These are phyloP conservation scores for Coniochaeta hoffmannii DNA, from an alignment of 2,329 filamentous ascomycete genomes.

Conservation along the genomic window DNA sequence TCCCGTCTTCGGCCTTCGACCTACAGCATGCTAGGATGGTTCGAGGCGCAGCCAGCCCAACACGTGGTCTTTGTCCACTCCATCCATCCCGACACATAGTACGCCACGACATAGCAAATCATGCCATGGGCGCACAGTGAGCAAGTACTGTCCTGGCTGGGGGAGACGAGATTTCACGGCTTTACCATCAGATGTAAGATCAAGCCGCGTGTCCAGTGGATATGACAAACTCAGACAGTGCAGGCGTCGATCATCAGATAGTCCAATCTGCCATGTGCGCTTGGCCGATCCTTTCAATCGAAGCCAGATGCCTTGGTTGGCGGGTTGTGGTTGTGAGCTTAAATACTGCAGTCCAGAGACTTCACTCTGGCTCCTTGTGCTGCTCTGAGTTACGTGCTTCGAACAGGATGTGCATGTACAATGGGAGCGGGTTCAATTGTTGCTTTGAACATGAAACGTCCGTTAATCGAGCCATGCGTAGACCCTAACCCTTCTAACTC, in stretches of 20 bases:
- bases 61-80: neutral
- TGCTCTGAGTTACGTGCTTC: no score
- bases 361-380: no score
- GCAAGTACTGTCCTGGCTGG: neutral
- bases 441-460: no score
- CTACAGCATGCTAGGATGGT: neutral
- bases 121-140: neutral
- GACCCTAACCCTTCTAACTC: no score
- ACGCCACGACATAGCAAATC: neutral
- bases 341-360: no score
- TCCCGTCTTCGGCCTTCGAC: neutral
- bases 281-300: neutral
- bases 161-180: neutral
- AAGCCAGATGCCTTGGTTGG: no score
- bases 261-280: neutral
- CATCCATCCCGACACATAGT: neutral
- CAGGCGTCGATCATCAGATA: neutral
- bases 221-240: neutral
- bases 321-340: no score
- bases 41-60: neutral
- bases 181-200: neutral
- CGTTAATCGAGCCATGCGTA: no score
- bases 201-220: neutral
- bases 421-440: no score
- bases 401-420: no score